Evolutionary conservation across 164 flowering plant species (phyloP), one percentile per base, ranked within the genome.

Genomic region (Chimonanthus salicifolius): DNA sequence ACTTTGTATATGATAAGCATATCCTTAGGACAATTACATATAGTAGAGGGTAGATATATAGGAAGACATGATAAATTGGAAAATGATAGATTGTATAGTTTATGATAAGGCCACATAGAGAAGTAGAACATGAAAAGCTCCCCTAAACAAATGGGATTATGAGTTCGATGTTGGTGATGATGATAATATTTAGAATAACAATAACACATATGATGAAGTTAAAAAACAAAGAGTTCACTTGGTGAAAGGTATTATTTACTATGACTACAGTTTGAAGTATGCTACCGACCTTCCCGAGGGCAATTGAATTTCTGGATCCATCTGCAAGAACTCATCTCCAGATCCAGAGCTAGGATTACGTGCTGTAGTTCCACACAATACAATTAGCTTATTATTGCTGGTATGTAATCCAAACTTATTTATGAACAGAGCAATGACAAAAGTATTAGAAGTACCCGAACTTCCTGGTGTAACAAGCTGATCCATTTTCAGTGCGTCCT

Each of bases 271-370:
- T 54, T 13, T 7, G 60, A 54, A 13, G 60, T 54, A 63, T 44
- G 44, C 71, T 64, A 76, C 88, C 76, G 46, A 93, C 98, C 94
- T 71, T 77, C 82, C 87, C 49, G 89, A 83, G 72, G 69, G 60
- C 70, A 74, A 60, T 62, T 78, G 79, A 78, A 74, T 71, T 44
- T 84, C 92, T 70, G 84, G 74, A 64, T 71, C 84, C 47, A 74
- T 78, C 48, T 83, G 74, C 4, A 74, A 67, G 70, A 77, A 76
- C 62, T 75, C 85, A 71, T 81, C 80, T 49, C 89, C 92, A 51
- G 94, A 86, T 48, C 68, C 88, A 78, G 95, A 84, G 79, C 92
- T 86, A 47, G 86, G 85, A 20, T 71, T 84, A 63, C 77, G 80
- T 71, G 88, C 95, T 89, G 83, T 54, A 72, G 67, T 58, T 72